Base-by-base conservation (phyloP, 1,284 basidiomycete genomes). In the Puccinia coronata region DNA sequence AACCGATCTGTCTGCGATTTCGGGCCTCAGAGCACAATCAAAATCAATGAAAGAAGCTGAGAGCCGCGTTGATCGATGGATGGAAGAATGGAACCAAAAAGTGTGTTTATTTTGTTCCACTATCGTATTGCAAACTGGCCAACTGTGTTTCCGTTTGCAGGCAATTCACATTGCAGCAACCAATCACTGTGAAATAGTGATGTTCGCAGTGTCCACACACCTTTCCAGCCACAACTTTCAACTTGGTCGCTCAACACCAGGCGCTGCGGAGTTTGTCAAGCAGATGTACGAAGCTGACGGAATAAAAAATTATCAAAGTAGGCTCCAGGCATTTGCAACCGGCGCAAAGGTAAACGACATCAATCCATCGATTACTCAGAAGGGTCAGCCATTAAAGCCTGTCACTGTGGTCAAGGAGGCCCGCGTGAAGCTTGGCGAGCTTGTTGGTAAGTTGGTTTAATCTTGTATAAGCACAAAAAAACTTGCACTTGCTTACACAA, bases 201-300 rank as follows among this genome's bases (percentile, higher is more conserved):
- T 69, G 67, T 69, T 69, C 49, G 67, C 67, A 28, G 41, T 69
- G 1, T 69, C 67, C 23, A 69, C 25, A 16, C 67, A 69, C 67
- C 67, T 69, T 3, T 11, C 25, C 39, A 34, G 28, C 18, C 6
- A 69, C 25, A 69, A 69, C 14, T 69, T 69, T 14, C 67, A 69
- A 25, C 41, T 47, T 18, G 28, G 16, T 2, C 36, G 39, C 9
- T 14, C 67, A 0, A 69, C 67, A 0, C 41, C 67, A 5, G 67
- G 67, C 6, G 67, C 67, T 3, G 67, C 47, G 4, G 67, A 69
- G 12, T 69, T 69, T 51, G 67, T 69, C 41, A 43, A 69, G 28
- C 41, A 69, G 28, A 69, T 69, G 1, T 47, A 43, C 23, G n/a
- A 43, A n/a, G 67, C 67, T 16, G 47, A 69, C 16, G 47, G 67